These are phyloP conservation scores for Alnus rubra DNA, from an alignment of 306 rosid species.

Conservation along the genomic window DNA sequence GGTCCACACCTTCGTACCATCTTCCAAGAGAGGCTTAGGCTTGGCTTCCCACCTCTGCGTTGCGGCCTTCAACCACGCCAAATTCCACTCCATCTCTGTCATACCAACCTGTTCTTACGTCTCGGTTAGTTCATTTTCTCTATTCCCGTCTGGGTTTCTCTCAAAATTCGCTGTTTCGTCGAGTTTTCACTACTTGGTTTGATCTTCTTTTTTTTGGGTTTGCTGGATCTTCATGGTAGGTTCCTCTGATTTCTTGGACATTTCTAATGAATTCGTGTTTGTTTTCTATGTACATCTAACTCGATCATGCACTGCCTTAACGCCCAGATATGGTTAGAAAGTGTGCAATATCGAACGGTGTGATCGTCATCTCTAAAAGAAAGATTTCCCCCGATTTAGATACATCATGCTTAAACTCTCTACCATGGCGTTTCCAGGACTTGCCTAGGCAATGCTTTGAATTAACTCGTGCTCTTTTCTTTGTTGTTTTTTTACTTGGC, in stretches of 20 bases:
- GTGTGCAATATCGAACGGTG: background rate
- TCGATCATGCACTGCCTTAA: background rate
- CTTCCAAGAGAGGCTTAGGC: slow-evolving; percentile 84
- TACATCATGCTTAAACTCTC: background rate
- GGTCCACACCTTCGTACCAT: slow-evolving; percentile 81
- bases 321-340: background rate
- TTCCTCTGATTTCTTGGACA: background rate
- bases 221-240: too few species aligned
- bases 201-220: background rate
- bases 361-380: background rate
- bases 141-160: background rate
- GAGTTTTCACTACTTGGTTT: background rate
- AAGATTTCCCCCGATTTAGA: background rate
- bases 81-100: slow-evolving; percentile 51
- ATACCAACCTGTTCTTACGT: slow-evolving; percentile 83
- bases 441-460: background rate
- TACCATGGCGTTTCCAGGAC: background rate
- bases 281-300: background rate
- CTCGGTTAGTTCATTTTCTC: slow-evolving; percentile 52
- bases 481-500: slow-evolving; percentile 26
- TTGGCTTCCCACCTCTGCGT: slow-evolving; percentile 75
- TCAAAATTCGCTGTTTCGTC: background rate
- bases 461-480: background rate
- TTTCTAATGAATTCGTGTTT: background rate
- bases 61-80: slow-evolving; percentile 84